Percentiles rank a stretch among this genome's conserved stretches.
These are phyloP conservation scores for Apiospora koreana DNA, from an alignment of 2,329 filamentous ascomycete genomes.

Conservation along the genomic window DNA sequence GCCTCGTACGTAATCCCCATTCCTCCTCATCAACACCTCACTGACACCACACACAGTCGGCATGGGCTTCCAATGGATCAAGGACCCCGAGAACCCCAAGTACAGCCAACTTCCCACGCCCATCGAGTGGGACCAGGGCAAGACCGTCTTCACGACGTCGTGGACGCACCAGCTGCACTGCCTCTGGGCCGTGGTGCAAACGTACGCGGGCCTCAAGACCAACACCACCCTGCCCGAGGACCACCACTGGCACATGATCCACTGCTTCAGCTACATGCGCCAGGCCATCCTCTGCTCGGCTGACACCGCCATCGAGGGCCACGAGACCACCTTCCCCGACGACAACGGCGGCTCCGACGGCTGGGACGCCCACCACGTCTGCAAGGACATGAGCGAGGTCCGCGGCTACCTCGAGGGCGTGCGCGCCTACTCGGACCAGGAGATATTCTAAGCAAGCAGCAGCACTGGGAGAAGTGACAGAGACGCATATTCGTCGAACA, in stretches of 20 bases:
- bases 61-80: constrained; percentile 37
- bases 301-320: constrained; percentile 47
- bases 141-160: constrained; percentile 41
- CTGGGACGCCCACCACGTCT: constrained; percentile 45
- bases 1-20: constrained; percentile 32
- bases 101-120: constrained; percentile 33
- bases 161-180: constrained; percentile 44
- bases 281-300: constrained; percentile 48
- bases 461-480: no score
- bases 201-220: constrained; percentile 43
- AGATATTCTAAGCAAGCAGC: constrained; percentile 41
- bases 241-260: constrained; percentile 49
- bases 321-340: constrained; percentile 48
- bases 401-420: constrained; percentile 44
- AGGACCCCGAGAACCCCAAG: constrained; percentile 26
- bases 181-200: constrained; percentile 44
- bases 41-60: constrained; percentile 25
- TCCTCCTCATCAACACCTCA: background rate
- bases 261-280: constrained; percentile 50
- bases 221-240: constrained; percentile 41
- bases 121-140: constrained; percentile 30
- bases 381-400: constrained; percentile 44
- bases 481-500: no score
- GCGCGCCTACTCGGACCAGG: constrained; percentile 44
- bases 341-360: constrained; percentile 47